Base-by-base conservation (phyloP, 1,284 basidiomycete species). In the Rhodotorula sp. region DNA sequence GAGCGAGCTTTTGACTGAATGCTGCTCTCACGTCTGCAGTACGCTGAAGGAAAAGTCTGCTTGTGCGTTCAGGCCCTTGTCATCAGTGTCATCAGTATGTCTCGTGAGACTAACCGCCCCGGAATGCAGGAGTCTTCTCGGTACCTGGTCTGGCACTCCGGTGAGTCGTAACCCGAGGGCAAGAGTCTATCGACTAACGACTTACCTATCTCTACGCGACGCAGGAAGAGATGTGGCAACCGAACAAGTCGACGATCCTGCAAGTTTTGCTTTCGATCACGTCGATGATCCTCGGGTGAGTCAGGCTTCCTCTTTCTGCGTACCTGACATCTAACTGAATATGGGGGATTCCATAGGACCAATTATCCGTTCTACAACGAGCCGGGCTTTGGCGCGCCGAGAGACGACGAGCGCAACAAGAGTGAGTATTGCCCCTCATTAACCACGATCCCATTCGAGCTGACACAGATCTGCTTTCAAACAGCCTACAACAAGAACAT, bases 211-310 rank as follows among this genome's bases (percentile, higher is more conserved):
- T 4, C 20, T 10, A n/a, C 53, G 51, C 51, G 18, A 20, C n/a
- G 24, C 60, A 61, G 51, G 84, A 86, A 73, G 85, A 86, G 78
- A 81, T 84, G 74, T 86, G 85, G 85, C 80, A 69, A 42, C 67
- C 80, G 15, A 75, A 82, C 14, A 83, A 60, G 51, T 45, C 42
- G 42, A 62, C 61, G n/a, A 44, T 62, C 10, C 42, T 62, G 42
- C 86, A 86, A 76, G 85, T 86, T 17, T 78, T 86, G 18, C 83
- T 87, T 45, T 85, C 84, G 67, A 86, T 86, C 30, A 85, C 86
- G 76, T 84, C 83, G 76, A 86, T 86, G 85, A 86, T 86, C 70
- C 78, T 87, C 60, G 82, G 68, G 63, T 58, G 45, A 46, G n/a
- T 26, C 17, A 1, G 7, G 7, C 6, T 20, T n/a, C 20, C 45